These are phyloP conservation scores for Ceratocystis albifundus DNA, from an alignment of 2,329 filamentous ascomycete species.

Conservation along the genomic window DNA sequence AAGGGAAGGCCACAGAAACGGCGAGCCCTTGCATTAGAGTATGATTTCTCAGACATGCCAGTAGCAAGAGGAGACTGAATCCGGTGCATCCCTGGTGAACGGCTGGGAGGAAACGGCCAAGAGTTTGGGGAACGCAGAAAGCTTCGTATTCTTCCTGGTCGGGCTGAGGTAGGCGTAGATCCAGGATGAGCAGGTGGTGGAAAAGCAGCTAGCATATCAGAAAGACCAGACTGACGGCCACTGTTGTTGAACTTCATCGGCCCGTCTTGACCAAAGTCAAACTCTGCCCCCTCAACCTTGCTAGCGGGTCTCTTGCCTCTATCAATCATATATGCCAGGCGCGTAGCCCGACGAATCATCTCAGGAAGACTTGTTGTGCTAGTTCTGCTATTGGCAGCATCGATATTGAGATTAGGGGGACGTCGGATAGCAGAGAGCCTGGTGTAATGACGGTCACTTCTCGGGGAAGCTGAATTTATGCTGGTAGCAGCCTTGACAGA, in stretches of 20 bases:
- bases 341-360: conserved; percentile 77
- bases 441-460: conserved; percentile 31
- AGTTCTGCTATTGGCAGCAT: conserved; percentile 70
- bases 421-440: conserved; percentile 45
- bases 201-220: conserved; percentile 55
- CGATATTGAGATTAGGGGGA: conserved; percentile 69
- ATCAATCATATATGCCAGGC: conserved; percentile 77
- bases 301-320: conserved; percentile 56
- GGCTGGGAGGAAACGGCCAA: conserved; percentile 39
- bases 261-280: conserved; percentile 40
- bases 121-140: conserved; percentile 34
- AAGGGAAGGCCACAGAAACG: conserved; percentile 74
- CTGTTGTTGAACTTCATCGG: conserved; percentile 34
- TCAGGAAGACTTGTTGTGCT: conserved; percentile 88
- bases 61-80: conserved; percentile 19
- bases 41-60: conserved; percentile 22
- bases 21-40: conserved; percentile 34
- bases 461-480: conserved; percentile 31
- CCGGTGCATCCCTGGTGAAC: conserved; percentile 21
- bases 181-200: conserved; percentile 47
- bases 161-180: conserved; percentile 30
- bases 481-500: conserved; percentile 41
- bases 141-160: conserved; percentile 31
- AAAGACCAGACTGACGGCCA: conserved; percentile 43
- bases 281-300: conserved; percentile 41